Conservation (phyloP, 139 green algal genomes). For the Chlamydomonas applanata region DNA sequence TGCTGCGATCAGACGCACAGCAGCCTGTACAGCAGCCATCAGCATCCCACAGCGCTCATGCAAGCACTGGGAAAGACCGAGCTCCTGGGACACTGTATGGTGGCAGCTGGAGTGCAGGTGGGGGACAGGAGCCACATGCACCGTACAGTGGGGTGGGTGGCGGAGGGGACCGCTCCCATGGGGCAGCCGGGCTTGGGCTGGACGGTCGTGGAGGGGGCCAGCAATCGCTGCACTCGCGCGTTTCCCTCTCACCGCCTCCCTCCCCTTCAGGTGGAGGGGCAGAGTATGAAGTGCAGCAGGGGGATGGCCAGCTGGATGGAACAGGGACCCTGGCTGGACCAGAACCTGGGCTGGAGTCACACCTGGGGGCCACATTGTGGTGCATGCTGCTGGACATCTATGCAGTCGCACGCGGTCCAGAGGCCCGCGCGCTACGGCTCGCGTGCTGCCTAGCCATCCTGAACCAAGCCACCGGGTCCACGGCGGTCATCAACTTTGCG, state of each 20-base stretch:
- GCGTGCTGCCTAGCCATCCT: slow-evolving; percentile 72
- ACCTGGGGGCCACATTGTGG: slow-evolving; percentile 46
- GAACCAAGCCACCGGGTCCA: slow-evolving; percentile 67
- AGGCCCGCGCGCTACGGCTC: slow-evolving; percentile 58
- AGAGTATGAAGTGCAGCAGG: slow-evolving; percentile 9
- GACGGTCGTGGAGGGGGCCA: too few species aligned
- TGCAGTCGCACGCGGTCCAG: slow-evolving; percentile 49
- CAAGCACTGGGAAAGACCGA: too few species aligned
- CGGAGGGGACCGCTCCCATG: too few species aligned
- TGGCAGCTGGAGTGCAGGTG: too few species aligned
- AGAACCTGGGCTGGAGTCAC: slow-evolving; percentile 23
- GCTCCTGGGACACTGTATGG: too few species aligned
- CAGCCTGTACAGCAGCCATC: too few species aligned
- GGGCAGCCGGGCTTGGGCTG: too few species aligned
- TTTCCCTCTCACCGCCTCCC: slow-evolving; percentile 3
- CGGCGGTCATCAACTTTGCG: slow-evolving; percentile 82
- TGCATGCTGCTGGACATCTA: slow-evolving; percentile 59
- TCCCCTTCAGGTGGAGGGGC: neutral
- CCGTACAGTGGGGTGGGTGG: too few species aligned
- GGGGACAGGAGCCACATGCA: too few species aligned
- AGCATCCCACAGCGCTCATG: too few species aligned
- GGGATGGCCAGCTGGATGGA: neutral
- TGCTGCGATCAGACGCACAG: slow-evolving; percentile 5
- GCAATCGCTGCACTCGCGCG: too few species aligned
- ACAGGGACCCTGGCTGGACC: neutral